phyloP scores from a whole-genome alignment of 2,329 filamentous ascomycete species.

The Aspergillus luchuensis region DNA sequence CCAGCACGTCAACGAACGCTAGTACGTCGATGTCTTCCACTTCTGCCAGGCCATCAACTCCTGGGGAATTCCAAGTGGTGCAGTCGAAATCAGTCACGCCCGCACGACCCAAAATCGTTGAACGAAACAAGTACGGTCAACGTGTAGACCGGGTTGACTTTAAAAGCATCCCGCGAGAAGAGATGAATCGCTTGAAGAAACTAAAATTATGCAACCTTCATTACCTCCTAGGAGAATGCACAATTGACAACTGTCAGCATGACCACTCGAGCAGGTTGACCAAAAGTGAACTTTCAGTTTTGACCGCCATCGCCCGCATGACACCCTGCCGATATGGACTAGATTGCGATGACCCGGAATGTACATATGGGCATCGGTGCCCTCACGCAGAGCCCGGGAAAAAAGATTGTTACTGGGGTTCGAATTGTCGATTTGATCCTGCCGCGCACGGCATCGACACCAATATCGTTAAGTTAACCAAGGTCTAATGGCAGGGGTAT shows the following conservation, averaged over 20 bases:
- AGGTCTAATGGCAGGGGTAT: constrained; percentile 33
- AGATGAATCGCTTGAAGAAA: constrained; percentile 62
- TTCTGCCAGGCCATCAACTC: constrained; percentile 39
- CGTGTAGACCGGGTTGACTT: constrained; percentile 57
- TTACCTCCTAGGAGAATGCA: constrained; percentile 61
- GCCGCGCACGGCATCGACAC: constrained; percentile 62
- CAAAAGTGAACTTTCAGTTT: constrained; percentile 55
- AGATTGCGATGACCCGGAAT: constrained; percentile 60
- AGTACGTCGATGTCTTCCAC: constrained; percentile 38
- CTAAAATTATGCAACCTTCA: constrained; percentile 65
- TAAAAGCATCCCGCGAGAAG: constrained; percentile 56
- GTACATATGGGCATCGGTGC: constrained; percentile 66
- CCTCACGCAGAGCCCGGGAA: constrained; percentile 56
- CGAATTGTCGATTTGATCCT: constrained; percentile 59
- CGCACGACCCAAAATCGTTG: constrained; percentile 43
- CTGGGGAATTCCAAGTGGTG: constrained; percentile 43
- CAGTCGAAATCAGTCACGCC: constrained; percentile 37
- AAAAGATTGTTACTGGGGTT: constrained; percentile 60
- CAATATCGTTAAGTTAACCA: constrained; percentile 56
- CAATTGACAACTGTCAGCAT: constrained; percentile 56
- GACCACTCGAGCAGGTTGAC: constrained; percentile 59
- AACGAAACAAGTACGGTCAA: constrained; percentile 61
- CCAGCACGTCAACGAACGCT: constrained; percentile 41
- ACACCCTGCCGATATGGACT: constrained; percentile 62
- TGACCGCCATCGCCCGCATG: constrained; percentile 63